phyloP scores from a whole-genome alignment of 805 yeast genomes.

The Ogataea pini region DNA sequence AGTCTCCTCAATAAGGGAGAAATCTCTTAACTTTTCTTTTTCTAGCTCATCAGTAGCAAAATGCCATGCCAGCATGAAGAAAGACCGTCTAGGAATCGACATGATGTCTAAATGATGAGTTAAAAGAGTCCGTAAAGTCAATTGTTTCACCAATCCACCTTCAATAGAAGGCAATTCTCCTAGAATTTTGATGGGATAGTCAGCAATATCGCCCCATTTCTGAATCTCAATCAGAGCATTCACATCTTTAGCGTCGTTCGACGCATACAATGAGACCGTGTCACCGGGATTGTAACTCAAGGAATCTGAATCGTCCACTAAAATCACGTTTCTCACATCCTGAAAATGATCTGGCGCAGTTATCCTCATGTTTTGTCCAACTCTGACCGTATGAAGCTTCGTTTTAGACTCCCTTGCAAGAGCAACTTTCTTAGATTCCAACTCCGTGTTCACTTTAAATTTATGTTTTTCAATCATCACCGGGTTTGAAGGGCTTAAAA shows the following conservation, averaged over 20 bases:
- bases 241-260: slow-evolving; percentile 65
- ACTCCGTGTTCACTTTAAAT: slow-evolving; percentile 34
- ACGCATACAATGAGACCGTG: slow-evolving; percentile 72
- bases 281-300: slow-evolving; percentile 73
- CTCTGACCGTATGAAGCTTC: slow-evolving; percentile 41
- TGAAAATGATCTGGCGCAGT: slow-evolving; percentile 81
- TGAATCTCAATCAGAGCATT: slow-evolving; percentile 65
- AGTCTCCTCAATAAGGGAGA: slow-evolving; percentile 66
- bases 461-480: slow-evolving; percentile 32
- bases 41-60: slow-evolving; percentile 78
- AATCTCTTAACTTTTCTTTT: slow-evolving; percentile 71
- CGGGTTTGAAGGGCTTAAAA: slow-evolving; percentile 41
- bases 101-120: slow-evolving; percentile 80
- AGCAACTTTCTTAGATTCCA: slow-evolving; percentile 31
- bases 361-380: slow-evolving; percentile 56
- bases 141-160: slow-evolving; percentile 59
- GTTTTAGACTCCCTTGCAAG: slow-evolving; percentile 26
- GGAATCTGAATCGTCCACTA: slow-evolving; percentile 35
- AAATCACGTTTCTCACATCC: slow-evolving; percentile 70
- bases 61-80: slow-evolving; percentile 72
- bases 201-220: slow-evolving; percentile 74
- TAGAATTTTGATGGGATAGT: slow-evolving; percentile 47
- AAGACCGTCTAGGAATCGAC: slow-evolving; percentile 81
- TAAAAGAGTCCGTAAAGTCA: slow-evolving; percentile 72
- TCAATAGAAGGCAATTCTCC: slow-evolving; percentile 43